Base-by-base conservation (phyloP, 495 filamentous ascomycete species). In the Penicillium nucicola region DNA sequence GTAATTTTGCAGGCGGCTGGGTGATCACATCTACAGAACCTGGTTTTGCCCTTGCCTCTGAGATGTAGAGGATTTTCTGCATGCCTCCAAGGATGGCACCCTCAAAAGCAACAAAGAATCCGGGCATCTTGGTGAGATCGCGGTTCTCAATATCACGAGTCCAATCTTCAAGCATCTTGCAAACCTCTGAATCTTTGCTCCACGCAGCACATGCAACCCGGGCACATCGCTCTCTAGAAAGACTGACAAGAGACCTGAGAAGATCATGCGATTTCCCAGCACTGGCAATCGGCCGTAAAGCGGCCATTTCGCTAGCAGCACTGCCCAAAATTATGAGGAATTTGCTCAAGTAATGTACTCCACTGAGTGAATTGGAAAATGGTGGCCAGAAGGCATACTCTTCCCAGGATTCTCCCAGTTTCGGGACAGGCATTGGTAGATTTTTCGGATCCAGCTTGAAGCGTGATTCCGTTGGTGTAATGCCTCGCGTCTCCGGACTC, bases 381-480 rank as follows among this genome's bases (percentile, higher is more conserved):
- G 93, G 93, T 2, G 95, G 90, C 89, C 95, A 96, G 69, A 98
- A 98, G 1, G 93, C 92, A 70, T 86, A 97, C 38, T 88, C 92
- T 67, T 97, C 95, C 88, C 91, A 91, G 5, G 85, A 56, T 59
- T 95, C 89, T 28, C 89, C 91, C 30, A 77, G 75, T 54, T 75
- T 85, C 1, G 89, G 87, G 1, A 84, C 87, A 1, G 84, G 82
- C n/a, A 89, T 85, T 5, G 89, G 89, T 2, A 85, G 69, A 46
- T 90, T 89, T 52, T 81, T 86, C 0, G 82, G 74, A 62, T 92
- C 88, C 48, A 95, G 81, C 33, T 85, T 87, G 64, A 95, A 92
- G 9, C 86, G 80, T 11, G 85, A 83, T 46, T 87, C 87, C 1
- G 71, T 71, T 5, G 78, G 76, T 9, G 76, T 76, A 22, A 73